phyloP scores from a whole-genome alignment of 148 eudicot species.

The Salicornia ramosissima region DNA sequence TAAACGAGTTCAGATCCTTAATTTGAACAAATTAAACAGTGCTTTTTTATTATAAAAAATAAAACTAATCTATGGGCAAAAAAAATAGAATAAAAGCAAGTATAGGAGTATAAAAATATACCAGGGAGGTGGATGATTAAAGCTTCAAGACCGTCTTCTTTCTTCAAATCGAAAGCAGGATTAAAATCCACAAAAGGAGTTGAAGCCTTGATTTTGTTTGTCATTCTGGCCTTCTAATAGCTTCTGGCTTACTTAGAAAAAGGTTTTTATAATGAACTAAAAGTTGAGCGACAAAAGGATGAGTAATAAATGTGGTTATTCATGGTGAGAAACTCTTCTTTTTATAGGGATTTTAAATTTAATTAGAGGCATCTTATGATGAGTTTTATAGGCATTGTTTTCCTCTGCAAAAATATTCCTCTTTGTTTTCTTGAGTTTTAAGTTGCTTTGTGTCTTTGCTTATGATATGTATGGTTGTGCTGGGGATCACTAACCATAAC shows the following conservation, averaged over 20 bases:
- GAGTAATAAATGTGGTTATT: no score
- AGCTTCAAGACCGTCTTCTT: constrained; percentile 25
- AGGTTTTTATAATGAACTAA: no score
- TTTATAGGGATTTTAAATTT: neutral
- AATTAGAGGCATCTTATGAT: neutral
- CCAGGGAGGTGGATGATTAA: constrained; percentile 33
- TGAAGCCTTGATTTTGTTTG: constrained; percentile 10
- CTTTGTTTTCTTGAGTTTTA: constrained; percentile 14
- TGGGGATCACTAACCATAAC: no score
- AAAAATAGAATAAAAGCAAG: neutral
- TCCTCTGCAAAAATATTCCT: constrained; percentile 10
- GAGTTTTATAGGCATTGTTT: neutral
- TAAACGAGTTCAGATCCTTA: no score
- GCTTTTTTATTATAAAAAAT: no score
- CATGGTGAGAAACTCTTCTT: neutral
- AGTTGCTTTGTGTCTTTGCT: constrained; percentile 16
- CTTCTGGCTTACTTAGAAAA: no score
- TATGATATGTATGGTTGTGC: no score
- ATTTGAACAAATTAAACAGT: no score
- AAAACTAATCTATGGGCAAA: no score
- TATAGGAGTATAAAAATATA: neutral
- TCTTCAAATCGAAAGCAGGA: constrained; percentile 27
- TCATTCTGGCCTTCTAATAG: constrained; percentile 2
- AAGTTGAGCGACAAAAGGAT: no score
- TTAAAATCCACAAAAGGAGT: constrained; percentile 26